Percentiles rank a stretch among this genome's conserved stretches.
Conservation (phyloP, 371 early-diverging fungal species). For the Thermomucor indicae-seudaticae region DNA sequence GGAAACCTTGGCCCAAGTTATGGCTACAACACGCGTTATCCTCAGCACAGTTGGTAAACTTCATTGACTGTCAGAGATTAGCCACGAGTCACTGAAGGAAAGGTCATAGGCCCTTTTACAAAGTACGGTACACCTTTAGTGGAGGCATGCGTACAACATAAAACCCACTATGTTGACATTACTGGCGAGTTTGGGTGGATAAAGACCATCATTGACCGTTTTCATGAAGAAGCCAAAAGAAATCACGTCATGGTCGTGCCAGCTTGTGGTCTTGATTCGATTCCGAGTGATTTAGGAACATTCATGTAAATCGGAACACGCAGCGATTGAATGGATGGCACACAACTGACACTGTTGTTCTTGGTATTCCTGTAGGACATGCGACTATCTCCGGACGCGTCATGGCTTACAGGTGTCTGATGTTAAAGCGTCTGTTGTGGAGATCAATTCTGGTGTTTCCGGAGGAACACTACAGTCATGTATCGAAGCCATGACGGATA, state of each 20-base stretch:
- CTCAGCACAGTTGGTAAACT: conserved; percentile 85
- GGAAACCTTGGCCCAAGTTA: conserved; percentile 53
- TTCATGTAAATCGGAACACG: conserved; percentile 35
- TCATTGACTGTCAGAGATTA: conserved; percentile 42
- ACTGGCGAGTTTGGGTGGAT: conserved; percentile 84
- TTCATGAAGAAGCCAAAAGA: conserved; percentile 62
- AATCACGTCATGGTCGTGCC: conserved; percentile 74
- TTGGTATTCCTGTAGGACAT: no score
- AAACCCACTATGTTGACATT: conserved; percentile 90
- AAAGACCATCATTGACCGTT: conserved; percentile 60
- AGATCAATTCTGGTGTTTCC: conserved; percentile 45
- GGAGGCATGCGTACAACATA: conserved; percentile 74
- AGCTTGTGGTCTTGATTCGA: conserved; percentile 90
- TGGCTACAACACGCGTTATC: conserved; percentile 67
- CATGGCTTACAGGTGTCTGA: conserved; percentile 42
- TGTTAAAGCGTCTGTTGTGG: conserved; percentile 56
- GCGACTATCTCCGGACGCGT: conserved; percentile 45
- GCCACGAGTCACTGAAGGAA: background rate
- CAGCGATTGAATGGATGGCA: background rate
- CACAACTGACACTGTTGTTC: no score
- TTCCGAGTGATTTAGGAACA: conserved; percentile 78
- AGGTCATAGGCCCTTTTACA: conserved; percentile 38
- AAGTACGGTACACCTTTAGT: conserved; percentile 70
- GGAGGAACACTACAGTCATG: conserved; percentile 61
- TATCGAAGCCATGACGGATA: conserved; percentile 22